These are phyloP conservation scores for Isoetes taiwanensis DNA, from an alignment of 75 land plant genomes.

Conservation along the genomic window DNA sequence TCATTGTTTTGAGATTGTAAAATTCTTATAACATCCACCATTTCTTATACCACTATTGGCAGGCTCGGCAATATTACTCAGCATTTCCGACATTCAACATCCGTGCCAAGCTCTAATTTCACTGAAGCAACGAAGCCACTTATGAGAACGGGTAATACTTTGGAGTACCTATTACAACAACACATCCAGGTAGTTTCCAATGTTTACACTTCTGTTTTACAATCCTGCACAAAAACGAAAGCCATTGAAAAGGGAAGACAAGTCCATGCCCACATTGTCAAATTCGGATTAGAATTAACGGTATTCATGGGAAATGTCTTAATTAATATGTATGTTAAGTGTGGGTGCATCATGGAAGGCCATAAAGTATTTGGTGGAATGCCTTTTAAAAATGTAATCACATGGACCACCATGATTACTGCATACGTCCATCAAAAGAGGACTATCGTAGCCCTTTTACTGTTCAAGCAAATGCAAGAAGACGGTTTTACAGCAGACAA, in stretches of 20 bases:
- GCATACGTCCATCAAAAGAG: constrained; percentile 14
- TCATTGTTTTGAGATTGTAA: too few species aligned
- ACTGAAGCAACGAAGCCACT: too few species aligned
- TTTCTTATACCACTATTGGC: too few species aligned
- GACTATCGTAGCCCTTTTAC: constrained; percentile 1
- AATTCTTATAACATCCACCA: too few species aligned
- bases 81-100: too few species aligned
- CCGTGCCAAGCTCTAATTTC: too few species aligned
- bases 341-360: constrained; percentile 21
- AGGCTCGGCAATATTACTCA: too few species aligned
- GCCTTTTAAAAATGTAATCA: constrained; percentile 15
- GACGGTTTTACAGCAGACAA: too few species aligned
- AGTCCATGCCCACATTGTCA: constrained; percentile 18
- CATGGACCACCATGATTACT: constrained; percentile 33
- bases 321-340: constrained; percentile 32
- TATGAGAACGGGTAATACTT: too few species aligned
- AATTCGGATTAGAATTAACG: constrained; percentile 16
- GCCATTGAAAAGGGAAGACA: constrained; percentile 14
- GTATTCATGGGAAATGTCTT: constrained; percentile 25
- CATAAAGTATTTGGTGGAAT: constrained; percentile 18
- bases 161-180: too few species aligned
- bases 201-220: too few species aligned
- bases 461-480: constrained; percentile 12
- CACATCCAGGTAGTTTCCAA: too few species aligned
- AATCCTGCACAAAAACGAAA: constrained; percentile 24